phyloP scores from a whole-genome alignment of 192 early-diverging fungal species.

The Podochytrium sp. region DNA sequence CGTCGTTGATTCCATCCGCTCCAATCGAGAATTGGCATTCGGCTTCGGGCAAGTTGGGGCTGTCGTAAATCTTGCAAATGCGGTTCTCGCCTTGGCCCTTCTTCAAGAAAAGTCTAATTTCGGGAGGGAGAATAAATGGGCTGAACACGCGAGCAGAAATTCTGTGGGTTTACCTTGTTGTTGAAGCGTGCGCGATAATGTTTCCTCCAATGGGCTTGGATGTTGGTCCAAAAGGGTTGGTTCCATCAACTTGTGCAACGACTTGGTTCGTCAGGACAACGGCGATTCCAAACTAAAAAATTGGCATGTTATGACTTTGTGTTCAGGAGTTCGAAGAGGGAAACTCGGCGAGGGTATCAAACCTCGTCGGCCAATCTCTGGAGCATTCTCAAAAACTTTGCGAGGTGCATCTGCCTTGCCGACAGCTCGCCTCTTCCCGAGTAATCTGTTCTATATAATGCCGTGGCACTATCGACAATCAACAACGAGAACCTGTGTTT shows the following conservation, averaged over 20 bases:
- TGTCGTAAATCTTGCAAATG: conserved; percentile 97
- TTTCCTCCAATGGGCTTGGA: conserved; percentile 97
- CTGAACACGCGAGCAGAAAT: conserved; percentile 9
- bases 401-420: conserved; percentile 93
- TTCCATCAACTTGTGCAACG: conserved; percentile 90
- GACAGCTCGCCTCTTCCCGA: conserved; percentile 93
- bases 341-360: not conserved
- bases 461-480: conserved; percentile 91
- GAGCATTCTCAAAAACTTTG: conserved; percentile 83
- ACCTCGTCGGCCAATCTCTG: conserved; percentile 91
- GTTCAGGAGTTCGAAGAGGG: not conserved
- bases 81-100: conserved; percentile 91
- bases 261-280: conserved; percentile 99
- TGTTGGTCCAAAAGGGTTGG: conserved; percentile 75
- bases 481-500: conserved; percentile 72
- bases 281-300: conserved; percentile 84
- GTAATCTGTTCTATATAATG: conserved; percentile 96
- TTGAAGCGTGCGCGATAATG: conserved; percentile 97
- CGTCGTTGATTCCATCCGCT: too few species aligned
- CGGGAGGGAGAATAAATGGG: not conserved
- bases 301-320: too few species aligned
- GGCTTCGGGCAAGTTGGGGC: conserved; percentile 87
- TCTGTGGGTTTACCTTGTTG: too few species aligned
- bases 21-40: conserved; percentile 93
- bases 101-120: conserved; percentile 76